Evolutionary conservation across 371 early-diverging fungal species (phyloP).

Genomic region (Mortierella sp.): DNA sequence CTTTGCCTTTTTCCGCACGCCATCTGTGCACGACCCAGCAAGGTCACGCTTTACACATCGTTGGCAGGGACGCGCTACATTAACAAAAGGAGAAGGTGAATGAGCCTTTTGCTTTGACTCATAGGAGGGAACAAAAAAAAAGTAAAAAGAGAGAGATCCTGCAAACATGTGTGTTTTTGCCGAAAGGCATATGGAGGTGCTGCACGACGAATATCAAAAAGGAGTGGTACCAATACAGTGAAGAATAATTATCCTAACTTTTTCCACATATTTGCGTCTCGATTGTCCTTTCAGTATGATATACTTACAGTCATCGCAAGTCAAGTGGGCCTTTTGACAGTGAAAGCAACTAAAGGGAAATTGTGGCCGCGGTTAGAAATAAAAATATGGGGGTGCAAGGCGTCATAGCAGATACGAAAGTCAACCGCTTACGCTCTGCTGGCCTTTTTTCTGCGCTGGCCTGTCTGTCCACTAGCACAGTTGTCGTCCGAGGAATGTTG

Average conservation of each 20-base stretch:
- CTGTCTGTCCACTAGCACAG: conserved; percentile 12
- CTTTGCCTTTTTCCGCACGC: conserved; percentile 83
- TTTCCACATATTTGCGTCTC: too few species aligned
- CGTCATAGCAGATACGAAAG: too few species aligned
- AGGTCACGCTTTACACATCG: conserved; percentile 86
- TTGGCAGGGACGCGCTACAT: conserved; percentile 82
- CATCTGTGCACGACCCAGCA: conserved; percentile 80
- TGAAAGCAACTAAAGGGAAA: conserved; percentile 57
- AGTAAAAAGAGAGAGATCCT: conserved; percentile 1
- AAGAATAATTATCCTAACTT: too few species aligned
- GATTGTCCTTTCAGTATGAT: background rate
- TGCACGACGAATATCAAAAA: background rate
- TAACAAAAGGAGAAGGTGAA: background rate
- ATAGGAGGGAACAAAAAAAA: background rate
- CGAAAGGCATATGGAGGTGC: too few species aligned
- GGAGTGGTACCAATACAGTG: too few species aligned
- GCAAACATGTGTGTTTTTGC: too few species aligned
- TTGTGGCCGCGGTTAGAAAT: background rate
- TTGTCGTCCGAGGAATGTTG: conserved; percentile 27
- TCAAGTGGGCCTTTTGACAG: conserved; percentile 72
- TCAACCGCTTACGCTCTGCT: conserved; percentile 44
- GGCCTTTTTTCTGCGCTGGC: conserved; percentile 46
- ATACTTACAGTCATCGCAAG: conserved; percentile 72
- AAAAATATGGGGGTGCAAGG: background rate
- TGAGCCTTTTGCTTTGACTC: background rate